A percentile compares a stretch with the other conserved stretches of the same genome.
phyloP scores from a whole-genome alignment of 352 stramenopile species.

The Pythium biforme region DNA sequence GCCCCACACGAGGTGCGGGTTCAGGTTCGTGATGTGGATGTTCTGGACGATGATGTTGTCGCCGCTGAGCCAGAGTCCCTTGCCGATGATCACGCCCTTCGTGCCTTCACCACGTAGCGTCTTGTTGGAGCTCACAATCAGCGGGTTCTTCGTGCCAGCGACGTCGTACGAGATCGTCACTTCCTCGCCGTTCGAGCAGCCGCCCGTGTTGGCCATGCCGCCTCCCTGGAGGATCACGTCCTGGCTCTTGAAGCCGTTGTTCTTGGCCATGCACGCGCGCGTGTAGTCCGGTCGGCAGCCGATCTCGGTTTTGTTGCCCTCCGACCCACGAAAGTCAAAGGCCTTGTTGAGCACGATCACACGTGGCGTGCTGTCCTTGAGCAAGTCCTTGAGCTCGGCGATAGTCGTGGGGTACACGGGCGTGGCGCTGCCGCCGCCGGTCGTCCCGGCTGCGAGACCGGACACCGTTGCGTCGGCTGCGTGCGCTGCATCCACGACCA shows the following conservation, averaged over 20 bases:
- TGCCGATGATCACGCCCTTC: conserved; percentile 39
- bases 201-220: conserved; percentile 49
- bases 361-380: conserved; percentile 36
- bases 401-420: conserved; percentile 40
- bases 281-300: conserved; percentile 44
- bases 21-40: conserved; percentile 54
- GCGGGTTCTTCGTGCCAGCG: conserved; percentile 30
- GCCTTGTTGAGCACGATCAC: conserved; percentile 54
- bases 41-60: conserved; percentile 58
- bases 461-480: not conserved
- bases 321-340: conserved; percentile 52
- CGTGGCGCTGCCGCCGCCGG: conserved; percentile 32
- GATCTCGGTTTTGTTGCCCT: conserved; percentile 46
- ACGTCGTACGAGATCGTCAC: conserved; percentile 48
- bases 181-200: conserved; percentile 35
- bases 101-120: conserved; percentile 40
- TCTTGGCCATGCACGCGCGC: conserved; percentile 45
- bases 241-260: conserved; percentile 52
- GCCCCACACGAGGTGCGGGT: conserved; percentile 42
- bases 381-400: conserved; percentile 41
- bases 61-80: conserved; percentile 37
- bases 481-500: not conserved
- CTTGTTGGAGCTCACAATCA: conserved; percentile 37
- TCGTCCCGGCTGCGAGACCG: conserved; percentile 29
- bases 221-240: conserved; percentile 56